Conservation (phyloP, 2,329 filamentous ascomycete genomes). For the Aspergillus bombycis region DNA sequence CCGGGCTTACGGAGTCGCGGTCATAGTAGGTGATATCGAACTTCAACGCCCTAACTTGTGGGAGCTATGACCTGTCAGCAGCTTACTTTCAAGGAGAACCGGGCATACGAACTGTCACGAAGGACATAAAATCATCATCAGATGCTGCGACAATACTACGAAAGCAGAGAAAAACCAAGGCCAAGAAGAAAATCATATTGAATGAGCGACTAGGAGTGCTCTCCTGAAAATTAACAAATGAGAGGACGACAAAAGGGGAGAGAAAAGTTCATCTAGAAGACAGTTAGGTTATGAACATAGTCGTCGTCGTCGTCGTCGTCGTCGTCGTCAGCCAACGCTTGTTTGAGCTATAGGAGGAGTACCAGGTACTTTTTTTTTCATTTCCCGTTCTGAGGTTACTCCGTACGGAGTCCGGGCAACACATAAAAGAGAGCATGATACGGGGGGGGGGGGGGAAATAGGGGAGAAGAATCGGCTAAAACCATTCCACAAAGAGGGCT, state of each 20-base stretch:
- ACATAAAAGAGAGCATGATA: neutral
- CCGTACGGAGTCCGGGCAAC: conserved; percentile 5
- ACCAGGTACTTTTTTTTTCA: too few species aligned
- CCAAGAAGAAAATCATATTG: conserved; percentile 30
- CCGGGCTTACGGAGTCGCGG: conserved; percentile 37
- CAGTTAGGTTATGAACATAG: conserved; percentile 12
- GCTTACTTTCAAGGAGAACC: neutral
- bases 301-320: conserved; percentile 14
- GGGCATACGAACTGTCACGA: conserved; percentile 33
- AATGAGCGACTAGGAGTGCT: conserved; percentile 35
- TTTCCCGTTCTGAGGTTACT: neutral
- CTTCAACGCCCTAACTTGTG: conserved; percentile 28
- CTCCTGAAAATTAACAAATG: conserved; percentile 18
- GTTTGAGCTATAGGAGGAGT: neutral
- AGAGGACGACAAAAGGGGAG: conserved; percentile 14
- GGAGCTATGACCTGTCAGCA: conserved; percentile 25
- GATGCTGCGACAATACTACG: conserved; percentile 26
- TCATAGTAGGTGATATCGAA: conserved; percentile 33
- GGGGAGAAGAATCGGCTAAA: conserved; percentile 15
- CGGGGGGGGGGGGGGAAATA: too few species aligned
- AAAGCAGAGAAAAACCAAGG: conserved; percentile 28
- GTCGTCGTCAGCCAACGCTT: conserved; percentile 8
- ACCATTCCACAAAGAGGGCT: conserved; percentile 16
- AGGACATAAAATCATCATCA: conserved; percentile 39
- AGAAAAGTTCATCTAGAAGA: neutral